Conservation (phyloP, 1,284 basidiomycete genomes). For the Irpex rosettiformis region DNA sequence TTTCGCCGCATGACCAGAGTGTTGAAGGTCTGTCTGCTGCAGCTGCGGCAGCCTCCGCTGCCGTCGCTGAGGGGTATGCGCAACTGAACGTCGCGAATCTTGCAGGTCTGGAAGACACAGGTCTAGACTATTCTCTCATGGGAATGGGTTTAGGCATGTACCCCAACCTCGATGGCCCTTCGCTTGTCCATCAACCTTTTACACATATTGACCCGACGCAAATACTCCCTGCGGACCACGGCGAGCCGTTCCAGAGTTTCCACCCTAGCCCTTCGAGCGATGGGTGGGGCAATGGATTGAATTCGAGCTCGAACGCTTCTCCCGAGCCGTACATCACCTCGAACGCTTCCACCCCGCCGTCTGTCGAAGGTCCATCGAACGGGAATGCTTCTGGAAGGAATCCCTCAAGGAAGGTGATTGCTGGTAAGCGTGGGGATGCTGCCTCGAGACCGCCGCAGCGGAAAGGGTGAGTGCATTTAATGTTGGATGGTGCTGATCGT, state of each 20-base stretch:
- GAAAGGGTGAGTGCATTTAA: conserved; percentile 41
- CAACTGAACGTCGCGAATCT: conserved; percentile 54
- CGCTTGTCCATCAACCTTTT: conserved; percentile 42
- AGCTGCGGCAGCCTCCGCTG: conserved; percentile 57
- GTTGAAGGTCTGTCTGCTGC: conserved; percentile 58
- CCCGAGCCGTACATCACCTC: conserved; percentile 72
- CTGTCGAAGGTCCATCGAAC: conserved; percentile 45
- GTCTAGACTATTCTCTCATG: conserved; percentile 60
- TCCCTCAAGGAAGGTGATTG: conserved; percentile 51
- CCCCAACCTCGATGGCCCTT: conserved; percentile 40
- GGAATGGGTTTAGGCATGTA: conserved; percentile 48
- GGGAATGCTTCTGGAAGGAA: conserved; percentile 18
- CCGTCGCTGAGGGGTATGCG: conserved; percentile 65
- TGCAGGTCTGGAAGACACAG: conserved; percentile 46
- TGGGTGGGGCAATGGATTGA: conserved; percentile 66
- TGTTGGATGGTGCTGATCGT: conserved; percentile 1
- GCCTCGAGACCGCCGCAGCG: conserved; percentile 31
- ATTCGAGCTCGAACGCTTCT: conserved; percentile 65
- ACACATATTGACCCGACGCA: conserved; percentile 89
- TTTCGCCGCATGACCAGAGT: conserved; percentile 21
- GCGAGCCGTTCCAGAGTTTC: conserved; percentile 46
- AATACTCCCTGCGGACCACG: conserved; percentile 58
- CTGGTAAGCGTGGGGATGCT: conserved; percentile 53
- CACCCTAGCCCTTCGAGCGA: conserved; percentile 80
- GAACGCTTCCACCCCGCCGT: conserved; percentile 67